These are phyloP conservation scores for Ilyonectria mors-panacis DNA, from an alignment of 2,329 filamentous ascomycete species.

Conservation along the genomic window DNA sequence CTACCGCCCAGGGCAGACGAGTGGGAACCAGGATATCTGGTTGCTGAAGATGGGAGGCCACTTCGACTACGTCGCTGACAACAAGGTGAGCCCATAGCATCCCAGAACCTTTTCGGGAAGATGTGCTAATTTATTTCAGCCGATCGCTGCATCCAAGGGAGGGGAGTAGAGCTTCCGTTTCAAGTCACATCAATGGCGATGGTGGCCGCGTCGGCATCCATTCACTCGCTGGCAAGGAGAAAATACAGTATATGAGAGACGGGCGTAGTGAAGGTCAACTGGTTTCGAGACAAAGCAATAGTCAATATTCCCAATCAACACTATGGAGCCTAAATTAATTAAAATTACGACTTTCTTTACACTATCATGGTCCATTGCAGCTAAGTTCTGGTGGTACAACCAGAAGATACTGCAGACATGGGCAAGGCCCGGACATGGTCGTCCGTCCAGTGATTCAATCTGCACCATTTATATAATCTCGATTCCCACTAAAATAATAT, in stretches of 20 bases:
- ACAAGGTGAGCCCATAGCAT: conserved; percentile 50
- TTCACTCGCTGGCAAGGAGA: conserved; percentile 33
- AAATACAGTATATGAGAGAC: conserved; percentile 18
- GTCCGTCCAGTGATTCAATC: not conserved
- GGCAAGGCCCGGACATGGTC: not conserved
- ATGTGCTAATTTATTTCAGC: conserved; percentile 44
- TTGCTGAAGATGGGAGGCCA: conserved; percentile 63
- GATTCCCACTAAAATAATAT: not conserved
- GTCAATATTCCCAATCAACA: not conserved
- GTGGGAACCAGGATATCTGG: conserved; percentile 59
- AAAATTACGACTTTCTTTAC: not conserved
- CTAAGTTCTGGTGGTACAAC: not conserved
- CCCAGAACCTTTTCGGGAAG: not conserved
- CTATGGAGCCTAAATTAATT: too few relatives aligned
- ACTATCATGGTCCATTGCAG: not conserved
- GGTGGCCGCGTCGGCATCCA: conserved; percentile 44
- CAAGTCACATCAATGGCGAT: conserved; percentile 51
- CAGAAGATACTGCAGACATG: not conserved
- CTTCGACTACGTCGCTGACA: conserved; percentile 65
- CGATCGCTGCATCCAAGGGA: conserved; percentile 58
- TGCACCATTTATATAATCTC: not conserved
- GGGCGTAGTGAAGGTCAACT: not conserved
- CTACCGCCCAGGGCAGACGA: conserved; percentile 56
- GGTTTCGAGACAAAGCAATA: not conserved
- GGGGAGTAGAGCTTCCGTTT: conserved; percentile 60